A percentile compares a stretch with the other conserved stretches of the same genome.
phyloP scores from a whole-genome alignment of 2,329 filamentous ascomycete species.

The Colletotrichum salicis region DNA sequence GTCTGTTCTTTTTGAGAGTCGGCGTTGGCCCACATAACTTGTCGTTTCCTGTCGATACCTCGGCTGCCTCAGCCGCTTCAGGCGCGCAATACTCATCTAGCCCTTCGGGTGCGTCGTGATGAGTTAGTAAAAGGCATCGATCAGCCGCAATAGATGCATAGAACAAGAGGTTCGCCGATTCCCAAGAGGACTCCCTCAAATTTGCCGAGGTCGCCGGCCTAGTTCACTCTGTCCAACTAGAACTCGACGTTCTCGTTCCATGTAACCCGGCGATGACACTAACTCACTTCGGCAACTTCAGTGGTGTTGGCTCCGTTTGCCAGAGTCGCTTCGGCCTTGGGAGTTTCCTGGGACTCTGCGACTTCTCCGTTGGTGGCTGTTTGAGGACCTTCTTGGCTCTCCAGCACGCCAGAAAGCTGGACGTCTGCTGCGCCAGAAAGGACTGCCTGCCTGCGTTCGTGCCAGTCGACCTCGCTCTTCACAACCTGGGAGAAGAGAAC shows the following conservation, averaged over 20 bases:
- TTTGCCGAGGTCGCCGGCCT: not conserved
- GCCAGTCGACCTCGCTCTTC: constrained; percentile 73
- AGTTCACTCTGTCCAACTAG: not conserved
- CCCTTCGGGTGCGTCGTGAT: not conserved
- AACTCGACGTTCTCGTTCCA: not conserved
- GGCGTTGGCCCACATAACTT: not conserved
- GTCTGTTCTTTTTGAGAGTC: not conserved
- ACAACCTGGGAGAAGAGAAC: constrained; percentile 79
- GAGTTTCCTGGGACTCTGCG: constrained; percentile 38
- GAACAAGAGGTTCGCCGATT: not conserved
- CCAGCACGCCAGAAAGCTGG: constrained; percentile 49
- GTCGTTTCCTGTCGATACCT: not conserved
- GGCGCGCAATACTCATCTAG: not conserved
- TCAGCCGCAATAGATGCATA: not conserved
- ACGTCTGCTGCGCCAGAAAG: constrained; percentile 60
- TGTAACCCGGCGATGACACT: not conserved
- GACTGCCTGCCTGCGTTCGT: constrained; percentile 66
- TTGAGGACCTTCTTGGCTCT: constrained; percentile 35
- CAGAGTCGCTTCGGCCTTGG: constrained; percentile 2
- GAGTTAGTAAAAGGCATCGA: not conserved
- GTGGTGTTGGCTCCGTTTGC: constrained; percentile 21
- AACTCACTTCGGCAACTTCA: constrained; percentile 15
- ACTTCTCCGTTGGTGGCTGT: constrained; percentile 35
- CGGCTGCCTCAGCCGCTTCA: not conserved
- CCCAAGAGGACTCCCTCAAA: not conserved